Evolutionary conservation across 2,329 filamentous ascomycete species (phyloP), one percentile per base, ranked within the genome.

Genomic region (Pseudofabraea citricarpa): DNA sequence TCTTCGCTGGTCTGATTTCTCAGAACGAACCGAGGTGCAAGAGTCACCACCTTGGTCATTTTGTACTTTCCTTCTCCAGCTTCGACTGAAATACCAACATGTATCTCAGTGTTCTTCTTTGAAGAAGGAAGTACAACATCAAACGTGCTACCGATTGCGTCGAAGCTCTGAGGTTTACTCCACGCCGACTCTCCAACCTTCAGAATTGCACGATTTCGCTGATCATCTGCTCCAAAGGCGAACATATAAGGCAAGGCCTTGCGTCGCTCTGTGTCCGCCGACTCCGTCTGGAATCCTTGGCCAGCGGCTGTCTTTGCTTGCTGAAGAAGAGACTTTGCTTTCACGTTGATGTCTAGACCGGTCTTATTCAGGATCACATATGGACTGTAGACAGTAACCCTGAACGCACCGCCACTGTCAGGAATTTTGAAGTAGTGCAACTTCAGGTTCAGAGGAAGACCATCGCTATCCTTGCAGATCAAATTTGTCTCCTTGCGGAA

Each of bases 111-210:
- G 44, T 74, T 76, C 49, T 77, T 72, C 32, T 75, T 77, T 2
- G 77, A 68, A 0, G 90, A 88, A 39, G 86, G 85, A 24, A 98
- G 73, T 24, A 93, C 79, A 26, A 95, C 87, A 55, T 96, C 90
- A 13, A 89, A 85, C 1, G 85, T 90, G 57, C 91, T 97, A 23
- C 93, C 93, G 51, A 98, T 93, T 16, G 93, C 93, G 60, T 98
- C 94, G 56, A 98, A 95, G 74, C 89, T 96, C 62, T 97, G 91
- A 1, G 91, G 89, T 61, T 93, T 95, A 68, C 93, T 97, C 94
- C 93, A 98, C 47, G 83, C 79, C 1, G 93, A 96, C 43, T 94
- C 86, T 5, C 86, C 89, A 31, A 96, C 80, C 66, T 88, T 94
- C 47, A 98, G 71, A 35, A 95, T 70, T 6, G 89, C 90, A 52